Evolutionary conservation across 2,329 filamentous ascomycete species (phyloP).

Genomic region (Botrytis sinoallii): DNA sequence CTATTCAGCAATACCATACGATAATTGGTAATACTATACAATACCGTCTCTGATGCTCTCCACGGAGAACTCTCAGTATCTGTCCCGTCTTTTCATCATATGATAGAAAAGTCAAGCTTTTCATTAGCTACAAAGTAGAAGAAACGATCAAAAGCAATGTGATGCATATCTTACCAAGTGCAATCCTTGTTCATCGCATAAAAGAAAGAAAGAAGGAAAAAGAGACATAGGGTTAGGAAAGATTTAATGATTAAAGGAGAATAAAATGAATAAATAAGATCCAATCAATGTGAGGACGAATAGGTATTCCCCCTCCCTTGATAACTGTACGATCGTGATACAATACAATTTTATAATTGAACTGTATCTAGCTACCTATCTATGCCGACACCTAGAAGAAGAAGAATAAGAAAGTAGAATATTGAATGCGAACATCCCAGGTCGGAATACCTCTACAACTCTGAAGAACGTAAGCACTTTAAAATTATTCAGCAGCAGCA

Average conservation of each 20-base stretch:
- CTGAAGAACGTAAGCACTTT: conserved; percentile 14
- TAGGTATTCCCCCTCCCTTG: not conserved
- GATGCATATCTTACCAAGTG: conserved; percentile 2
- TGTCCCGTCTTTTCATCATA: conserved; percentile 7
- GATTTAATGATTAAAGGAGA: not conserved
- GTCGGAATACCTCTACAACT: not conserved
- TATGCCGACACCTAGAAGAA: not conserved
- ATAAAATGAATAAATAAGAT: not conserved
- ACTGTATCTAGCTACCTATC: not conserved
- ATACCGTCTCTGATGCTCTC: not conserved
- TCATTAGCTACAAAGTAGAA: not conserved
- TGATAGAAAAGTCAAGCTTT: conserved; percentile 2
- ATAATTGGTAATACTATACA: not conserved
- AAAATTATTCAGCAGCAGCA: not conserved
- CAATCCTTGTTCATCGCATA: not conserved
- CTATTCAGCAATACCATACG: not conserved
- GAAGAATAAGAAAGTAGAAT: not conserved
- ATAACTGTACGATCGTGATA: not conserved
- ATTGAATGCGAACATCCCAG: not conserved
- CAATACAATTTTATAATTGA: not conserved
- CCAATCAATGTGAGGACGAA: not conserved
- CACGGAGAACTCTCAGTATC: not conserved
- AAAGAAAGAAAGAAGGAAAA: not conserved
- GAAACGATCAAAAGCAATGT: conserved; percentile 10
- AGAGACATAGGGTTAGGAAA: not conserved